These are phyloP conservation scores for Porogramme epimiltina DNA, from an alignment of 1,284 basidiomycete genomes.

Conservation along the genomic window DNA sequence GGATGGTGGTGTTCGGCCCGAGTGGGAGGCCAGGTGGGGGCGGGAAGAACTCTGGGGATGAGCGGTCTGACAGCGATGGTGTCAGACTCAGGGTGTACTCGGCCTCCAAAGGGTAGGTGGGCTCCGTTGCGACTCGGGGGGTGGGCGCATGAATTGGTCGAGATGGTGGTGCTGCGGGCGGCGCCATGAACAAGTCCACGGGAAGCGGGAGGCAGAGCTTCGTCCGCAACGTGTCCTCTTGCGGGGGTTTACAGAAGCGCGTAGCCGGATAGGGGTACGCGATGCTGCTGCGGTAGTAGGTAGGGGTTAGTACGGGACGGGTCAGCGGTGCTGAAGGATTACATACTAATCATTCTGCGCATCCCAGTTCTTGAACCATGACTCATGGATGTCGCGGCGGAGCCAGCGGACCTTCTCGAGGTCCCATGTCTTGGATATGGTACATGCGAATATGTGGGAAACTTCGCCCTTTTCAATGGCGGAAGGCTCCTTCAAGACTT, in stretches of 20 bases:
- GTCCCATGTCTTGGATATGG: constrained; percentile 43
- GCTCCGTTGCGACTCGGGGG: background rate
- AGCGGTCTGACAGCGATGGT: background rate
- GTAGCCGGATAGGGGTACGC: constrained; percentile 56
- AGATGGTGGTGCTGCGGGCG: background rate
- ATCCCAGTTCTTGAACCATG: constrained; percentile 58
- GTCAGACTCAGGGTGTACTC: background rate
- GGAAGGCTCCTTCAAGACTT: constrained; percentile 49
- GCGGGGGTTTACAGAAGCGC: constrained; percentile 51
- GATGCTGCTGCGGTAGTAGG: constrained; percentile 35
- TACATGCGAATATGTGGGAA: constrained; percentile 56
- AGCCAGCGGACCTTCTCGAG: constrained; percentile 65
- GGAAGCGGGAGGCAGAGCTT: constrained; percentile 63
- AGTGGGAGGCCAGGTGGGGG: background rate
- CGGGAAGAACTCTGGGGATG: background rate
- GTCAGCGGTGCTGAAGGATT: too few relatives aligned
- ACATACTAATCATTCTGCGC: constrained; percentile 36
- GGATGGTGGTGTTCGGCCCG: constrained; percentile 1
- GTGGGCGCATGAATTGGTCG: background rate
- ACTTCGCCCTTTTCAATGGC: constrained; percentile 42
- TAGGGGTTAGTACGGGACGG: too few relatives aligned
- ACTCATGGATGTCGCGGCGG: constrained; percentile 48
- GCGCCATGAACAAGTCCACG: background rate
- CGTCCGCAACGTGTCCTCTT: constrained; percentile 55
- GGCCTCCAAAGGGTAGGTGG: background rate